A percentile compares a stretch with the other conserved stretches of the same genome.
phyloP scores from a whole-genome alignment of 371 early-diverging fungal species.

The Saksenaea oblongispora region DNA sequence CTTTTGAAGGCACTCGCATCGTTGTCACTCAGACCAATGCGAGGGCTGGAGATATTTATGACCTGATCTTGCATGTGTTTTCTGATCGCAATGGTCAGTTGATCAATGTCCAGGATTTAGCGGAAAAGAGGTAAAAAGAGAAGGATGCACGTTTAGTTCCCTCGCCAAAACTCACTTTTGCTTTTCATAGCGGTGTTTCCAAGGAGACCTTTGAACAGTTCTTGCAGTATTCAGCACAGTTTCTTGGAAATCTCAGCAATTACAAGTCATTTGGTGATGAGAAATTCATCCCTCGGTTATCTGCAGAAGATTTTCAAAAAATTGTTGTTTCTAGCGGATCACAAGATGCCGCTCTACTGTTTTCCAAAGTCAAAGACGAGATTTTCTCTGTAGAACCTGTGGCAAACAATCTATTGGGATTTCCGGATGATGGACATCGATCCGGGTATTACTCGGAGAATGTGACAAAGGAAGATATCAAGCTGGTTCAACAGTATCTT shows the following conservation, averaged over 20 bases:
- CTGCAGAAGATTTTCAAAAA: slow-evolving; percentile 31
- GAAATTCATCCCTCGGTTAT: slow-evolving; percentile 62
- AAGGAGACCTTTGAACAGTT: slow-evolving; percentile 53
- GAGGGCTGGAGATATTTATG: slow-evolving; percentile 39
- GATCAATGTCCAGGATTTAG: slow-evolving; percentile 24
- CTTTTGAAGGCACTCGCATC: slow-evolving; percentile 59
- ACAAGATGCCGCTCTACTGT: slow-evolving; percentile 27
- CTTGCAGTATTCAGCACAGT: slow-evolving; percentile 56
- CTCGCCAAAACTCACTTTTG: neutral
- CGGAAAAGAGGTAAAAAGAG: slow-evolving; percentile 25
- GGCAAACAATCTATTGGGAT: slow-evolving; percentile 53
- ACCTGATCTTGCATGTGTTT: slow-evolving; percentile 35
- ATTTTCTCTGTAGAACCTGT: slow-evolving; percentile 45
- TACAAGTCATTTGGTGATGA: slow-evolving; percentile 67
- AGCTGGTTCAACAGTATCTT: slow-evolving; percentile 47
- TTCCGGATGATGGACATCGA: slow-evolving; percentile 61
- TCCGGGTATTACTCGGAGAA: slow-evolving; percentile 58
- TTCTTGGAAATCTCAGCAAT: slow-evolving; percentile 57
- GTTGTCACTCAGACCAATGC: slow-evolving; percentile 48
- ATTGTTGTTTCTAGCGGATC: slow-evolving; percentile 38
- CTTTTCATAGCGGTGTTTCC: slow-evolving; percentile 35
- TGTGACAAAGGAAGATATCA: slow-evolving; percentile 54
- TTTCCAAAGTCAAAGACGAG: slow-evolving; percentile 26
- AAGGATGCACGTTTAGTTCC: neutral
- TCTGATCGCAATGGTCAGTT: slow-evolving; percentile 21